Base-by-base conservation (phyloP, 331 rosid species). In the Telfairia occidentalis region DNA sequence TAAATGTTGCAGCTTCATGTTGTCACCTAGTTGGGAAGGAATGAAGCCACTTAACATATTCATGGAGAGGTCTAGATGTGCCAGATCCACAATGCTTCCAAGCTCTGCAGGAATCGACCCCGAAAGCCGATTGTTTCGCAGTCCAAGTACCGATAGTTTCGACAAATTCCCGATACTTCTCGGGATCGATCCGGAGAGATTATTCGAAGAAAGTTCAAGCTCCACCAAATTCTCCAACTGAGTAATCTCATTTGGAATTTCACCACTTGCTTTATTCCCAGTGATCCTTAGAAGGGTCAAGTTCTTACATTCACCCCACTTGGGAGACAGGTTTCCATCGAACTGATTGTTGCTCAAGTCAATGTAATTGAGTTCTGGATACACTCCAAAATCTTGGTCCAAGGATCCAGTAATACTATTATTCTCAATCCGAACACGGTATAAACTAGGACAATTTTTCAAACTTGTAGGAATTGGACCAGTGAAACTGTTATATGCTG, bases 351-450 rank as follows among this genome's bases (percentile, higher is more conserved):
- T 55, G 73, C 95, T 89, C 55, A 89, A 73, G 32, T 89, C 87
- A 2, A 89, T 72, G 46, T 77, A 89, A 42, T 77, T 83, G 11
- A 89, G 89, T 28, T 81, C 82, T 3, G 87, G 91, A 79, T 87
- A 87, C 15, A 87, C 88, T 11, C 91, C 94, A 23, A 89, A 87
- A 61, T 85, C 87, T 16, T 78, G 63, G 70, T 89, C 88, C 38
- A 82, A 73, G 35, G 67, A 73, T 53, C 95, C 91, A 4, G 80
- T 77, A 0, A 89, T 54, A 32, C 45, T 50, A 45, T 85, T 89
- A 58, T 84, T 38, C 50, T 89, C 85, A 2, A 89, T 59, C 75
- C 89, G 40, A 71, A 82, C 87, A 58, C 95, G 79, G 18, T 81
- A 71, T 29, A 89, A 78, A 12, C 79, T 42, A 1, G 74, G 29